Percentiles rank a stretch among this genome's conserved stretches.
These are phyloP conservation scores for Craspedostauros australis DNA, from an alignment of 108 stramenopile genomes.

Conservation along the genomic window DNA sequence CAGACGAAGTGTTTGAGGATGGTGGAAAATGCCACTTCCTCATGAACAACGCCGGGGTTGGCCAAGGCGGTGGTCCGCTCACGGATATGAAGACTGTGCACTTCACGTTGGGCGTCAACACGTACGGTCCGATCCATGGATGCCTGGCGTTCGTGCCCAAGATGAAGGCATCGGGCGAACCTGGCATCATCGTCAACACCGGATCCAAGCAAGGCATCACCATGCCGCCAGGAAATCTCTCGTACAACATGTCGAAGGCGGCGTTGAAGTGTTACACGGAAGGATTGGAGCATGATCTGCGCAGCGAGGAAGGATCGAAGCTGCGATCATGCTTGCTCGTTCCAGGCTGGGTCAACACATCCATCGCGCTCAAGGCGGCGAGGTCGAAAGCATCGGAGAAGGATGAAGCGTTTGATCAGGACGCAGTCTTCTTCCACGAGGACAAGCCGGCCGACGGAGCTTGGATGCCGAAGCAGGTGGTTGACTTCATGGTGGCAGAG, in stretches of 20 bases:
- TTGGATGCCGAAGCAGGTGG: slow-evolving; percentile 55
- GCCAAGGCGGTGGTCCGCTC: slow-evolving; percentile 32
- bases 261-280: slow-evolving; percentile 55
- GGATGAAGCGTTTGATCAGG: slow-evolving; percentile 23
- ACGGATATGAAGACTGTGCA: slow-evolving; percentile 37
- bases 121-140: slow-evolving; percentile 51
- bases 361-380: slow-evolving; percentile 33
- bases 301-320: slow-evolving; percentile 12
- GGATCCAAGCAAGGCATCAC: slow-evolving; percentile 65
- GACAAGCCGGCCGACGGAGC: slow-evolving; percentile 45
- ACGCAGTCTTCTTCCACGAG: slow-evolving; percentile 40
- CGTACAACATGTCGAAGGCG: slow-evolving; percentile 53
- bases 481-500: slow-evolving; percentile 45
- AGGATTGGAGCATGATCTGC: slow-evolving; percentile 50
- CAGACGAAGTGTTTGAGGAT: slow-evolving; percentile 30
- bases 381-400: slow-evolving; percentile 14
- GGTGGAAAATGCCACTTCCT: slow-evolving; percentile 34
- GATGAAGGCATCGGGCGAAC: slow-evolving; percentile 41
- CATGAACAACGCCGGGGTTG: slow-evolving; percentile 52
- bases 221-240: slow-evolving; percentile 51
- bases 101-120: slow-evolving; percentile 32
- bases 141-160: slow-evolving; percentile 46
- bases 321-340: slow-evolving; percentile 38
- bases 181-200: slow-evolving; percentile 47
- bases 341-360: slow-evolving; percentile 61